A percentile compares a stretch with the other conserved stretches of the same genome.
Evolutionary conservation across 2,329 filamentous ascomycete genomes (phyloP).

Genomic region (Colletotrichum sp.): DNA sequence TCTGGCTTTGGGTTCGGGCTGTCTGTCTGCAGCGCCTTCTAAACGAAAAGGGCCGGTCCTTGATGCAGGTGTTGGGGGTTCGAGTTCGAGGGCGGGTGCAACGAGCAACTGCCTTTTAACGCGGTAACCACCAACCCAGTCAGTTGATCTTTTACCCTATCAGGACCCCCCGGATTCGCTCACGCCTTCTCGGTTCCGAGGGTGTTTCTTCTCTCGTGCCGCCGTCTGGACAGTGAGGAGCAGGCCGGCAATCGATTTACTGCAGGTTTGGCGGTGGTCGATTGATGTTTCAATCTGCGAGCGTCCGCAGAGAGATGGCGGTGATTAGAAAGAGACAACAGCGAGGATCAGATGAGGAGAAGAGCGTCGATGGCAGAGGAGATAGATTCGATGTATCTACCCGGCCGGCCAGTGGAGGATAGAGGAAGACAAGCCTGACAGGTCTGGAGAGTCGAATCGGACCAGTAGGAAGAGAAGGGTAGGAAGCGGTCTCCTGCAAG

Average conservation of each 20-base stretch:
- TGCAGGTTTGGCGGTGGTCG: not conserved
- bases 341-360: not conserved
- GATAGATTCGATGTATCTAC: not conserved
- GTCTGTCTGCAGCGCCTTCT: slow-evolving; percentile 10
- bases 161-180: not conserved
- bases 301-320: not conserved
- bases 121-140: not conserved
- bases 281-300: not conserved
- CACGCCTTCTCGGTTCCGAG: not conserved
- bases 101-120: slow-evolving; percentile 5
- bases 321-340: not conserved
- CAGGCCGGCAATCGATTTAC: not conserved
- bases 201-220: not conserved
- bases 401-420: slow-evolving; percentile 8
- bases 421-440: not conserved
- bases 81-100: slow-evolving; percentile 3
- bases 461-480: slow-evolving; percentile 16
- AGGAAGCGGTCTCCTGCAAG: slow-evolving; percentile 19
- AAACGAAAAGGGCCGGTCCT: slow-evolving; percentile 16
- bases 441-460: slow-evolving; percentile 10
- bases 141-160: slow-evolving; percentile 13
- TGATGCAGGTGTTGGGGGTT: not conserved
- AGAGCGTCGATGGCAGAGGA: not conserved
- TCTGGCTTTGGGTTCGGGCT: slow-evolving; percentile 25
- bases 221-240: not conserved